These are phyloP conservation scores for Mortierella sp. DNA, from an alignment of 371 early-diverging fungal species.

Conservation along the genomic window DNA sequence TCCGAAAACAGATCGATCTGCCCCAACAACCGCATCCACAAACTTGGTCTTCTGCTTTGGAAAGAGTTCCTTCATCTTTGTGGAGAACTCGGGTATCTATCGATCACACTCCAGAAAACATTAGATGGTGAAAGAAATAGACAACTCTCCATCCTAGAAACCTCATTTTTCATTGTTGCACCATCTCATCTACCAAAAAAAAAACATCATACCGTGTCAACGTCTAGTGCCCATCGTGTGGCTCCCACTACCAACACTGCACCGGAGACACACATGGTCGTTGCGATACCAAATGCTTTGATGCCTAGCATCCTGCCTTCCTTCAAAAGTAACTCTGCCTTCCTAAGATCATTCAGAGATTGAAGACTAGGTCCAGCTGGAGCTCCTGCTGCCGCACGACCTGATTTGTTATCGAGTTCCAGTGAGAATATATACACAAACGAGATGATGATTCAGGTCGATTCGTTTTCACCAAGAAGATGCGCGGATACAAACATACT, in stretches of 20 bases:
- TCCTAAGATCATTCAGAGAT: slow-evolving; percentile 36
- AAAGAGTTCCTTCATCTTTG: slow-evolving; percentile 52
- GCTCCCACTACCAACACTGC: slow-evolving; percentile 37
- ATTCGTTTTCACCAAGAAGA: not conserved
- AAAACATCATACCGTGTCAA: slow-evolving; percentile 35
- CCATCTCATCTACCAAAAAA: not conserved
- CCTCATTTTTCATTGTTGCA: not conserved
- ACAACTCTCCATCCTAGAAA: not conserved
- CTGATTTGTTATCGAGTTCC: slow-evolving; percentile 9
- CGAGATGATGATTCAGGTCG: not conserved
- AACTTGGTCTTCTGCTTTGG: slow-evolving; percentile 52
- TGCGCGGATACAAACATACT: slow-evolving; percentile 11
- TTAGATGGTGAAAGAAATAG: not conserved
- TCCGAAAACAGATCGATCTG: slow-evolving; percentile 47
- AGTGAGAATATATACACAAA: not conserved
- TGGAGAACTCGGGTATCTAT: slow-evolving; percentile 54
- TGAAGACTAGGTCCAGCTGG: slow-evolving; percentile 26
- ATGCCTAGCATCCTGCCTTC: slow-evolving; percentile 43
- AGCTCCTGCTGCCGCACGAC: slow-evolving; percentile 25
- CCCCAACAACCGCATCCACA: slow-evolving; percentile 40
- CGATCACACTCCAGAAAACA: not conserved
- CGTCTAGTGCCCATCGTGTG: slow-evolving; percentile 48
- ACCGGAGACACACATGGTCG: slow-evolving; percentile 44
- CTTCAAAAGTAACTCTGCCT: slow-evolving; percentile 35
- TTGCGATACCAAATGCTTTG: slow-evolving; percentile 49